Percentiles rank a stretch among this genome's conserved stretches.
These are phyloP conservation scores for Beauveria brongniartii DNA, from an alignment of 2,329 filamentous ascomycete genomes.

Conservation along the genomic window DNA sequence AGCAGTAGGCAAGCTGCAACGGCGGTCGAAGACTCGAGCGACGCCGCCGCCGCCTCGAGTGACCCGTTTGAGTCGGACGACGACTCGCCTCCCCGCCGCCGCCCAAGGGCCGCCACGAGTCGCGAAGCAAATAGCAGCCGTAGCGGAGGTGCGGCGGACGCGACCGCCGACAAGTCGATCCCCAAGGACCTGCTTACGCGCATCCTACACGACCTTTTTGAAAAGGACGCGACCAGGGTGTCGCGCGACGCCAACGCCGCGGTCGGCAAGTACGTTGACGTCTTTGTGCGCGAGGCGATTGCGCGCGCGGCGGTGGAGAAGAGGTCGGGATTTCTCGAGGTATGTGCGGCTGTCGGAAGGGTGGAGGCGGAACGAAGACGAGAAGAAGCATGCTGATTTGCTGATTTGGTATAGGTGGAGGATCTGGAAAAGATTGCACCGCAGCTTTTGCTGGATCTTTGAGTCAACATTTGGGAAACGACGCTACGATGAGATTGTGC, in stretches of 20 bases:
- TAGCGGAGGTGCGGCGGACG: conserved; percentile 20
- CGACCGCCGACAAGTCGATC: conserved; percentile 42
- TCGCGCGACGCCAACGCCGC: conserved; percentile 69
- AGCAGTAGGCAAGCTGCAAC: conserved; percentile 18
- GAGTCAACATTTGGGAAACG: conserved; percentile 18
- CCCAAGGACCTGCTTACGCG: conserved; percentile 67
- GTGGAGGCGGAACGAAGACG: background rate
- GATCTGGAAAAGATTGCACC: conserved; percentile 84
- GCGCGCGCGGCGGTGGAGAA: conserved; percentile 69
- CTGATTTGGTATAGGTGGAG: conserved; percentile 51
- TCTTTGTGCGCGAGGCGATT: conserved; percentile 84
- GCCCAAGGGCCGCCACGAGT: conserved; percentile 9
- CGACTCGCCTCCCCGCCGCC: conserved; percentile 16
- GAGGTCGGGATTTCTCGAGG: conserved; percentile 64
- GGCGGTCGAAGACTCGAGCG: conserved; percentile 15
- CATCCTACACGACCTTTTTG: conserved; percentile 73
- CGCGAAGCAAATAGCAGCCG: conserved; percentile 4
- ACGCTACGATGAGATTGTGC: background rate
- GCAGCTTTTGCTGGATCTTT: conserved; percentile 82
- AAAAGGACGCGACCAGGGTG: conserved; percentile 62
- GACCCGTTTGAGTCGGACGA: conserved; percentile 28
- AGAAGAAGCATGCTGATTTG: background rate
- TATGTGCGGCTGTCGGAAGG: conserved; percentile 22
- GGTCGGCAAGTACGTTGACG: conserved; percentile 78
- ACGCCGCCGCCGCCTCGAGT: conserved; percentile 19